These are phyloP conservation scores for Alternaria angustiovoidea DNA, from an alignment of 2,329 filamentous ascomycete genomes.

Conservation along the genomic window DNA sequence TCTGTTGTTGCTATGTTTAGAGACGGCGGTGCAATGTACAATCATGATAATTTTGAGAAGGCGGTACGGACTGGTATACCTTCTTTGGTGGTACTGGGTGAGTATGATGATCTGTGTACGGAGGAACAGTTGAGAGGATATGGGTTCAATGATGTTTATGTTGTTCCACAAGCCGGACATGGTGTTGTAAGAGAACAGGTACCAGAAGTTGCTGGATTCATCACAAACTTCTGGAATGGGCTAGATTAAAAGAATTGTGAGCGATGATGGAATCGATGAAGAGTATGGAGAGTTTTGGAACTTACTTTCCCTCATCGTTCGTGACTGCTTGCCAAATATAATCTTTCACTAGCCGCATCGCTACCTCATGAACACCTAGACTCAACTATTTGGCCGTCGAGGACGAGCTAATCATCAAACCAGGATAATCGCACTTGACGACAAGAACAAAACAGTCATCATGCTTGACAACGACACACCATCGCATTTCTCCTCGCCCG, in stretches of 20 bases:
- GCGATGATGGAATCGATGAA: not conserved
- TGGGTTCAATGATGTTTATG: slow-evolving; percentile 48
- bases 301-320: not conserved
- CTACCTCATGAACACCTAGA: not conserved
- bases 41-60: slow-evolving; percentile 42
- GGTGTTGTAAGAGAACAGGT: slow-evolving; percentile 51
- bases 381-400: not conserved
- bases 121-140: slow-evolving; percentile 42
- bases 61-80: slow-evolving; percentile 37
- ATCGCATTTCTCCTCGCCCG: not conserved
- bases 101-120: slow-evolving; percentile 47
- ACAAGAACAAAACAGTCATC: not conserved
- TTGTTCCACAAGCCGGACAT: slow-evolving; percentile 53
- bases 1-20: slow-evolving; percentile 58
- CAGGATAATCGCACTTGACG: not conserved
- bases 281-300: not conserved
- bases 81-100: slow-evolving; percentile 48
- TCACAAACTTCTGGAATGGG: slow-evolving; percentile 43
- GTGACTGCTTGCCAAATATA: not conserved
- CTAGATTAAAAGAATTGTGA: not conserved
- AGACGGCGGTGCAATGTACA: slow-evolving; percentile 56
- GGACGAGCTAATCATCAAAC: not conserved
- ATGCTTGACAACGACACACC: not conserved
- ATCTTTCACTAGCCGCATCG: not conserved
- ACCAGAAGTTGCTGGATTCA: slow-evolving; percentile 47